Percentiles rank a stretch among this genome's conserved stretches.
phyloP scores from a whole-genome alignment of 108 stramenopile species.

The Discostella pseudostelligera region DNA sequence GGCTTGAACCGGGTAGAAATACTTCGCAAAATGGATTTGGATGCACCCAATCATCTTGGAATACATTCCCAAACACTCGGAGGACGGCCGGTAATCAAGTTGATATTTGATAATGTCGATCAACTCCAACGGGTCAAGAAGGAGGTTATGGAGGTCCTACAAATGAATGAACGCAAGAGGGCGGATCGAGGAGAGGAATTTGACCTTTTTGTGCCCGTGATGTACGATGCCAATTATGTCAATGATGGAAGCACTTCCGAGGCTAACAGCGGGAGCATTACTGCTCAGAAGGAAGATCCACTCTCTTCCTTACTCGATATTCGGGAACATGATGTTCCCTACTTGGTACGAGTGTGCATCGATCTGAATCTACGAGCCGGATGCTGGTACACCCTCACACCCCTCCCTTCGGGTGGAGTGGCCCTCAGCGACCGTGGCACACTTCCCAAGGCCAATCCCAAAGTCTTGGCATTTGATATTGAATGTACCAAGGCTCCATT shows the following conservation, averaged over 20 bases:
- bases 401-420: slow-evolving; percentile 61
- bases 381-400: slow-evolving; percentile 93
- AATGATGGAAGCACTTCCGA: slow-evolving; percentile 5
- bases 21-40: slow-evolving; percentile 68
- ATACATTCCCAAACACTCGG: slow-evolving; percentile 38
- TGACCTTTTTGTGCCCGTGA: slow-evolving; percentile 13
- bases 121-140: slow-evolving; percentile 74
- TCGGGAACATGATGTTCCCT: slow-evolving; percentile 98
- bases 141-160: slow-evolving; percentile 50
- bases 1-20: slow-evolving; percentile 66
- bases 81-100: slow-evolving; percentile 59
- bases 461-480: slow-evolving; percentile 97
- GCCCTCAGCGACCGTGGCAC: slow-evolving; percentile 77
- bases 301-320: slow-evolving; percentile 74
- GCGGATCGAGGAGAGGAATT: slow-evolving; percentile 16
- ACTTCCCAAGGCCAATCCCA: slow-evolving; percentile 91
- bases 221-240: slow-evolving; percentile 33
- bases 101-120: slow-evolving; percentile 77
- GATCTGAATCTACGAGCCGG: slow-evolving; percentile 93
- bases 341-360: slow-evolving; percentile 88
- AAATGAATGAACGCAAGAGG: slow-evolving; percentile 39
- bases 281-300: slow-evolving; percentile 56
- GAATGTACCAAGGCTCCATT: slow-evolving; percentile 98
- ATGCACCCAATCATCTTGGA: slow-evolving; percentile 74
- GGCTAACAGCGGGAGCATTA: slow-evolving; percentile 1